These are phyloP conservation scores for Ceratocystis cacaofunesta DNA, from an alignment of 2,329 filamentous ascomycete species.

Conservation along the genomic window DNA sequence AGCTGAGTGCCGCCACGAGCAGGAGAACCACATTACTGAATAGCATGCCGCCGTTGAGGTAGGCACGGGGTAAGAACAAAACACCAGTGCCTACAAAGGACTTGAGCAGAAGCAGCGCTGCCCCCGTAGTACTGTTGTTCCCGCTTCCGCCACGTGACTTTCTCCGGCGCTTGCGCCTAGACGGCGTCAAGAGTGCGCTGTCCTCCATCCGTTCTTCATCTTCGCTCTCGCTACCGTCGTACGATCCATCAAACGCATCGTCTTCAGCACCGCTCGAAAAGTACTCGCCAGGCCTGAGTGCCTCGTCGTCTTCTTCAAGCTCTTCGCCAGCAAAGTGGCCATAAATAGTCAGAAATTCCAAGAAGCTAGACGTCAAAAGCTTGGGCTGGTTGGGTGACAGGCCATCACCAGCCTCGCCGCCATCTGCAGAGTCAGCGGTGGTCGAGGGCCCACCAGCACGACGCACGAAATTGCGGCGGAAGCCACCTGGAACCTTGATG, in stretches of 20 bases:
- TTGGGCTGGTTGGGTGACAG: constrained; percentile 31
- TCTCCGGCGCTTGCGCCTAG: constrained; percentile 56
- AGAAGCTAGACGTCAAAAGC: constrained; percentile 78
- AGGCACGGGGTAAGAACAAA: constrained; percentile 81
- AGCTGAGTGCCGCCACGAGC: constrained; percentile 70
- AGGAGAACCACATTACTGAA: constrained; percentile 91
- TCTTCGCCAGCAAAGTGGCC: constrained; percentile 97
- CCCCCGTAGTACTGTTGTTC: constrained; percentile 63
- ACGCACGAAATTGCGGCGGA: constrained; percentile 77
- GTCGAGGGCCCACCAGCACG: constrained; percentile 33
- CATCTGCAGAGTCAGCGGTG: constrained; percentile 19
- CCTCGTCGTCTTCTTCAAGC: constrained; percentile 91
- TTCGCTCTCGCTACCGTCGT: constrained; percentile 36
- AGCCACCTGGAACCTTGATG: constrained; percentile 88
- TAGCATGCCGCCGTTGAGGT: constrained; percentile 91
- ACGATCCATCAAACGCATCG: constrained; percentile 36
- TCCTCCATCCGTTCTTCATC: constrained; percentile 76
- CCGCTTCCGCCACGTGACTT: constrained; percentile 60
- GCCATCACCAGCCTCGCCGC: constrained; percentile 20
- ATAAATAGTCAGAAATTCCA: constrained; percentile 89
- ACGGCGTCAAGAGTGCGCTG: constrained; percentile 67
- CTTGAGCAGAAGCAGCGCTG: constrained; percentile 76
- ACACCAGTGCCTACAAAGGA: constrained; percentile 97
- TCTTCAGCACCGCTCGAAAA: constrained; percentile 66
- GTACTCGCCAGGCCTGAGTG: constrained; percentile 73